Evolutionary conservation across 148 eudicot genomes (phyloP), one percentile per base, ranked within the genome.

Genomic region (Vaccinium macrocarpon): DNA sequence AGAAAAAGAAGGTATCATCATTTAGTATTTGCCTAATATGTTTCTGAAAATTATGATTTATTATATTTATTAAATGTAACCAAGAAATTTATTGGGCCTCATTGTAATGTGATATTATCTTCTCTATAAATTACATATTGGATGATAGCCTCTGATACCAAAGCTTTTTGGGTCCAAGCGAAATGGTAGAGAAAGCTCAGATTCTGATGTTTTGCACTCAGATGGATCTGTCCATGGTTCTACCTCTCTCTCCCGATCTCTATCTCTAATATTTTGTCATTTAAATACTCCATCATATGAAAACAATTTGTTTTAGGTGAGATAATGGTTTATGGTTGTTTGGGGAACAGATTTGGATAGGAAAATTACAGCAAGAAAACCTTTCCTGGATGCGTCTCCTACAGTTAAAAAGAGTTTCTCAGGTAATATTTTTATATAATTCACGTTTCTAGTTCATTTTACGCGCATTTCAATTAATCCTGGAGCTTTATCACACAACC

Each of bases 81-180:
- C 72, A 55, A n/a, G 5, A 9, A 8, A 46, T 71, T 18, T 11
- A 27, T 64, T 23, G 71, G 25, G 25, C 71, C 29, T 64, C 10
- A 27, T 68, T 66, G 11, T 66, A 11, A 27, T 66, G 72, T 15
- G 38, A 66, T 66, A 25, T 42, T 42, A 42, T 64, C 15, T 25
- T 27, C 38, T 66, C 32, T 68, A 7, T 25, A 35, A 68, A 27
- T 68, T 57, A 5, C 81, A 8, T 51, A 16, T 61, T 11, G 53
- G 53, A 76, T 73, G 35, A 70, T 8, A 92, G 94, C 86, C 94
- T 21, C 86, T 90, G 61, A 84, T 93, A 38, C 98, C 95, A 46
- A 94, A 89, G 90, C 87, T 94, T 51, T 91, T 91, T 80, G 88
- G 87, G 76, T 89, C 95, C 32, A 94, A 91, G 85, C 71, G 73